Evolutionary conservation across 129 eudicot genomes (phyloP).

Genomic region (Oenanthe sinensis): DNA sequence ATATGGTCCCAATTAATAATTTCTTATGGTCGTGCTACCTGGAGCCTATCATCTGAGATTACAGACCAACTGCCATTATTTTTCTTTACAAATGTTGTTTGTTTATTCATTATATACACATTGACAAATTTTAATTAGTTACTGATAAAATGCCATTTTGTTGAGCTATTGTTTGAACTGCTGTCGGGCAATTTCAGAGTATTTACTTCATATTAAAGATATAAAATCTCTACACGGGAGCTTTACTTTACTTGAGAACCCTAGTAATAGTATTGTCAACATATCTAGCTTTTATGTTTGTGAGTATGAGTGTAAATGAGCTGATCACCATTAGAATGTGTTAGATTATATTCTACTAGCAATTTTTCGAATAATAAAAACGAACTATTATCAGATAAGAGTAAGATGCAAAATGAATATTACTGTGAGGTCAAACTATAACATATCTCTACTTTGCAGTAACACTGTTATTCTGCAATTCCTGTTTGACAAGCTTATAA

Average conservation of each 20-base stretch:
- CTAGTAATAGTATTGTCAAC: not conserved
- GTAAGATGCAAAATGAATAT: no score
- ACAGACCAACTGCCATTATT: not conserved
- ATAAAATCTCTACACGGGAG: not conserved
- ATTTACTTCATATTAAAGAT: not conserved
- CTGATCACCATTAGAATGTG: not conserved
- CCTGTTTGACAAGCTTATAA: no score
- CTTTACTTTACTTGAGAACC: not conserved
- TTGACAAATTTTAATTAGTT: not conserved
- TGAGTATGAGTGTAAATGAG: not conserved
- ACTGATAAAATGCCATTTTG: not conserved
- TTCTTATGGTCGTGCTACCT: not conserved
- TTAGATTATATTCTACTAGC: no score
- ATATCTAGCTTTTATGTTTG: not conserved
- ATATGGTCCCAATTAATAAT: not conserved
- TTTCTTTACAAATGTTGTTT: not conserved
- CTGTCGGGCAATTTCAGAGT: not conserved
- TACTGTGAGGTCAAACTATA: no score
- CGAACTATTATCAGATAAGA: no score
- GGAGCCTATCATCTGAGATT: not conserved
- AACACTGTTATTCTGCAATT: no score
- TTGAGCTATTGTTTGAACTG: not conserved
- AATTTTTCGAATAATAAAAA: no score
- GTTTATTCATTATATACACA: not conserved
- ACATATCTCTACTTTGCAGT: no score